Conservation (phyloP, 331 rosid genomes). For the Quercus lobata region DNA sequence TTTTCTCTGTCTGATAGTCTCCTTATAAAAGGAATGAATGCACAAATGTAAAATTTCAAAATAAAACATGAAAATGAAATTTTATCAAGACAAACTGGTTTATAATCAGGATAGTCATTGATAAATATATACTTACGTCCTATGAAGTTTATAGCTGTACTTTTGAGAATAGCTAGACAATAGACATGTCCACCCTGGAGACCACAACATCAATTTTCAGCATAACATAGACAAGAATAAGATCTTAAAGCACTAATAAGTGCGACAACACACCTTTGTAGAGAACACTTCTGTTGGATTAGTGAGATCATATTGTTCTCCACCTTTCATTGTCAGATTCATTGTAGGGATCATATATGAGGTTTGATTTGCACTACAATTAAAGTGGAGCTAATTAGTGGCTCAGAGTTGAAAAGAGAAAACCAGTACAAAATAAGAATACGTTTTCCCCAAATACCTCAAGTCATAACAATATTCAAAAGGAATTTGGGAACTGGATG, state of each 20-base stretch:
- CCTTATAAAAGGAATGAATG: background rate
- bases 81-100: background rate
- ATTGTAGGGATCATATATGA: constrained; percentile 19
- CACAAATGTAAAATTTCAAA: background rate
- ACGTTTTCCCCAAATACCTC: constrained; percentile 33
- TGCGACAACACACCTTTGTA: constrained; percentile 18
- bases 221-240: background rate
- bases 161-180: constrained; percentile 32
- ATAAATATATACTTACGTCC: constrained; percentile 42
- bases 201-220: constrained; percentile 6
- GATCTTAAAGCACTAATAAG: background rate
- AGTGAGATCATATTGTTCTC: constrained; percentile 35
- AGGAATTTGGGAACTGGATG: background rate
- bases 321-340: constrained; percentile 75
- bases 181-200: background rate
- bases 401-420: background rate
- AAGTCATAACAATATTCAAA: constrained; percentile 70
- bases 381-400: constrained; percentile 23
- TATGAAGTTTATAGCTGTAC: constrained; percentile 40
- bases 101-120: background rate
- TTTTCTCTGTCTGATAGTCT: no score
- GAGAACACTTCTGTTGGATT: constrained; percentile 19
- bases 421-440: background rate
- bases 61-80: background rate
- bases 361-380: constrained; percentile 42